A percentile compares a stretch with the other conserved stretches of the same genome.
Evolutionary conservation across 257 asterid genomes (phyloP).

Genomic region (Lantana camara): DNA sequence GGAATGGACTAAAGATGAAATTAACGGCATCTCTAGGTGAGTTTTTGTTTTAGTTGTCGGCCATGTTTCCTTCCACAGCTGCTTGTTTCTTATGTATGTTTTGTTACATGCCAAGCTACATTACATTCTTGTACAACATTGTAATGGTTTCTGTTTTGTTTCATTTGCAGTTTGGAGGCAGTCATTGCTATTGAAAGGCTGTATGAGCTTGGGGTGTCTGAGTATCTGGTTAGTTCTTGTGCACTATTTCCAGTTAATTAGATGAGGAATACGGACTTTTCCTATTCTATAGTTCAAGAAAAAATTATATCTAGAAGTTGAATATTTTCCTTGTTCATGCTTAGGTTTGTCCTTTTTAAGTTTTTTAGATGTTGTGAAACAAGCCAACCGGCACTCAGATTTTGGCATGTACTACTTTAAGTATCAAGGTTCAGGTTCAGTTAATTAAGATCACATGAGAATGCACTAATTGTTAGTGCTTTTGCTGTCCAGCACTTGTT

Average conservation of each 20-base stretch:
- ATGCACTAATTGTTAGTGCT: background rate
- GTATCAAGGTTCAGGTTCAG: slow-evolving; percentile 13
- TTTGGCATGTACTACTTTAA: no score
- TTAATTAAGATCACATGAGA: no score
- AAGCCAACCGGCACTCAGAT: slow-evolving; percentile 6
- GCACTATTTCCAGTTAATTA: slow-evolving; percentile 23
- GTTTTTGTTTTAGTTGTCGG: no score
- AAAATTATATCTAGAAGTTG: slow-evolving; percentile 3
- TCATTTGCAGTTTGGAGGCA: slow-evolving; percentile 62
- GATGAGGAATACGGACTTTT: background rate
- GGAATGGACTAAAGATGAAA: slow-evolving; percentile 94
- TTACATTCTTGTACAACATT: no score
- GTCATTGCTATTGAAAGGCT: slow-evolving; percentile 63
- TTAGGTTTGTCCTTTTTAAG: background rate
- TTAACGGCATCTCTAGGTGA: slow-evolving; percentile 61
- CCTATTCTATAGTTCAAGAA: background rate
- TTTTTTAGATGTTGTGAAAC: slow-evolving; percentile 12
- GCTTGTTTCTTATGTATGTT: no score
- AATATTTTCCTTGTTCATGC: background rate
- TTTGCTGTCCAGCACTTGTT: no score
- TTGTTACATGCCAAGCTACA: no score
- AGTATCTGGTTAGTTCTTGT: slow-evolving; percentile 74
- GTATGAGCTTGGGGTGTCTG: slow-evolving; percentile 86
- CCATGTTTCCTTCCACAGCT: no score
- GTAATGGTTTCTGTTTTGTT: background rate